These are phyloP conservation scores for Talaromyces liani DNA, from an alignment of 495 filamentous ascomycete species.

Conservation along the genomic window DNA sequence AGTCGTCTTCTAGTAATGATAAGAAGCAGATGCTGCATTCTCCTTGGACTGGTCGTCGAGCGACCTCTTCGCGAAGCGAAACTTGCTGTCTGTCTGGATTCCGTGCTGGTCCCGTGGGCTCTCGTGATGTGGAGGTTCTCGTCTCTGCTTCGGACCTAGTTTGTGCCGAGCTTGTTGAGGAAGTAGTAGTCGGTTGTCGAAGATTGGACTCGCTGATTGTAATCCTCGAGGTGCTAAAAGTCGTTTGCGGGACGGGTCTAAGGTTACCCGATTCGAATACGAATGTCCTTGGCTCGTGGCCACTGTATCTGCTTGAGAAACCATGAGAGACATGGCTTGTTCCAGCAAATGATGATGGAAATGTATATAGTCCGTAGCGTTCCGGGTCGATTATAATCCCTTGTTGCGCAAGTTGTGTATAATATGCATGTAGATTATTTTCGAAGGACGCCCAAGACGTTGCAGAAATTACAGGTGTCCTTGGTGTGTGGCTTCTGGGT, in stretches of 20 bases:
- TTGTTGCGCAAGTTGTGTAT: too few species aligned
- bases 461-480: background rate
- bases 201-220: background rate
- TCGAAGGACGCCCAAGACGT: background rate
- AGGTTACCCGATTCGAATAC: background rate
- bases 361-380: background rate
- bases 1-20: slow-evolving; percentile 4
- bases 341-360: background rate
- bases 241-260: background rate
- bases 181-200: background rate
- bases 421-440: background rate
- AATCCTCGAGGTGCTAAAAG: background rate
- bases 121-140: background rate
- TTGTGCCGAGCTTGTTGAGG: background rate
- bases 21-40: slow-evolving; percentile 66
- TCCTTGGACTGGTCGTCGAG: slow-evolving; percentile 40
- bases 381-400: background rate
- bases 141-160: background rate
- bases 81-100: background rate
- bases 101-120: background rate
- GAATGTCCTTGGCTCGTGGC: background rate
- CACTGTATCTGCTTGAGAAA: background rate
- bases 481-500: background rate
- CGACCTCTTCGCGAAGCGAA: background rate
- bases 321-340: background rate